Conservation (phyloP, 768 basidiomycete species). For the Clitopilus passeckerianus region DNA sequence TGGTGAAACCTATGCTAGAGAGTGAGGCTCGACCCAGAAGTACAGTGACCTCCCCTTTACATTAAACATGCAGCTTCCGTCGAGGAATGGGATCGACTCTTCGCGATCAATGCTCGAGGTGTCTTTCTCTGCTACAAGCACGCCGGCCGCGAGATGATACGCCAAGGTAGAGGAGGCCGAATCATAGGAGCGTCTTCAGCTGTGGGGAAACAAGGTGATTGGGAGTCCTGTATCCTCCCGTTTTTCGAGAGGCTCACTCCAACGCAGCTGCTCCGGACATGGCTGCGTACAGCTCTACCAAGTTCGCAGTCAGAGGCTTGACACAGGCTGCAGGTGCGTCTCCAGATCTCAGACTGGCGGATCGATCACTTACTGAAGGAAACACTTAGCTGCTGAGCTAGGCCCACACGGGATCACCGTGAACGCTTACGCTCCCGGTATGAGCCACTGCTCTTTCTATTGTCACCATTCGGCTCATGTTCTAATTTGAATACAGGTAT, state of each 20-base stretch:
- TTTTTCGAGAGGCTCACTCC: not conserved
- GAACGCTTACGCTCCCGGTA: constrained; percentile 18
- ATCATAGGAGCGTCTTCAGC: constrained; percentile 28
- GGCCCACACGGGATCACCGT: constrained; percentile 16
- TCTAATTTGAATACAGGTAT: constrained; percentile 1
- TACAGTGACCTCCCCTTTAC: not conserved
- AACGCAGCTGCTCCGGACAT: constrained; percentile 5
- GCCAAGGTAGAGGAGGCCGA: constrained; percentile 27
- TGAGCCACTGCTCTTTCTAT: not conserved
- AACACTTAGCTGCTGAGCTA: constrained; percentile 11
- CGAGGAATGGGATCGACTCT: constrained; percentile 21
- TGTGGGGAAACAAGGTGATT: constrained; percentile 25
- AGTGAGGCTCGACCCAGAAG: constrained; percentile 4
- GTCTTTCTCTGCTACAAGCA: constrained; percentile 27
- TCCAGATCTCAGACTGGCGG: not conserved
- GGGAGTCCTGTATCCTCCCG: not conserved
- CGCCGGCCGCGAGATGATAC: constrained; percentile 27
- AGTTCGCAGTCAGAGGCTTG: constrained; percentile 35
- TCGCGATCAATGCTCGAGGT: constrained; percentile 24
- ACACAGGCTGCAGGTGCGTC: constrained; percentile 25
- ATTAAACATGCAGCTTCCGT: constrained; percentile 9
- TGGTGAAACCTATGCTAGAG: constrained; percentile 12
- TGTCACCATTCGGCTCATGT: not conserved
- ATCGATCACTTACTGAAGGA: not conserved
- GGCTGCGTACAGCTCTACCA: constrained; percentile 27